Evolutionary conservation across 805 yeast genomes (phyloP).

Genomic region (Metschnikowia santaceciliae): DNA sequence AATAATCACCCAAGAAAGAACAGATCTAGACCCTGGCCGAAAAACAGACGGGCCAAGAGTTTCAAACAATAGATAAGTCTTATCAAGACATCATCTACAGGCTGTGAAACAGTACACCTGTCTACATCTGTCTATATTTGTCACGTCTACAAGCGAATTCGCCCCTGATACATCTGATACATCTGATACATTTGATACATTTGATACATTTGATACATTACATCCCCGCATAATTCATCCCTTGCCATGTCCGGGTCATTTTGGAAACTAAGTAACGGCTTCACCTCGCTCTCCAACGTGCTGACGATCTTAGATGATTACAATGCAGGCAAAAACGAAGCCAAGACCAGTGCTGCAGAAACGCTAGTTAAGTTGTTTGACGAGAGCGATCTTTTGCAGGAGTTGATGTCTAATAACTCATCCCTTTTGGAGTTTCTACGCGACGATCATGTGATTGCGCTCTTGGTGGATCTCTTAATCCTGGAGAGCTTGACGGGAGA

Average conservation of each 20-base stretch:
- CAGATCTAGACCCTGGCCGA: too few species aligned
- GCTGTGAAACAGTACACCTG: too few species aligned
- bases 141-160: neutral
- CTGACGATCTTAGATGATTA: conserved; percentile 37
- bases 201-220: too few species aligned
- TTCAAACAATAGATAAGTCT: too few species aligned
- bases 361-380: conserved; percentile 36
- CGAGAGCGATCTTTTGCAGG: conserved; percentile 43
- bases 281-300: conserved; percentile 40
- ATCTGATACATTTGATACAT: neutral
- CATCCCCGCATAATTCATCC: too few species aligned
- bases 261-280: conserved; percentile 47
- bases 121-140: too few species aligned
- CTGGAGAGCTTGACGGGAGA: conserved; percentile 18
- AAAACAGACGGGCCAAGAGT: too few species aligned
- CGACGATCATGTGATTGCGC: conserved; percentile 38
- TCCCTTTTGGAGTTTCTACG: conserved; percentile 70
- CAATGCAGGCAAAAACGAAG: conserved; percentile 15
- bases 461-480: conserved; percentile 38
- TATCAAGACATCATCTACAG: too few species aligned
- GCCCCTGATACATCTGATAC: neutral
- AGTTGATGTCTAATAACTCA: conserved; percentile 68
- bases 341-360: conserved; percentile 17
- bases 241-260: conserved; percentile 41
- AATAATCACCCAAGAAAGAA: too few species aligned